Conservation (phyloP, 495 filamentous ascomycete species). For the Podospora fimiseda region DNA sequence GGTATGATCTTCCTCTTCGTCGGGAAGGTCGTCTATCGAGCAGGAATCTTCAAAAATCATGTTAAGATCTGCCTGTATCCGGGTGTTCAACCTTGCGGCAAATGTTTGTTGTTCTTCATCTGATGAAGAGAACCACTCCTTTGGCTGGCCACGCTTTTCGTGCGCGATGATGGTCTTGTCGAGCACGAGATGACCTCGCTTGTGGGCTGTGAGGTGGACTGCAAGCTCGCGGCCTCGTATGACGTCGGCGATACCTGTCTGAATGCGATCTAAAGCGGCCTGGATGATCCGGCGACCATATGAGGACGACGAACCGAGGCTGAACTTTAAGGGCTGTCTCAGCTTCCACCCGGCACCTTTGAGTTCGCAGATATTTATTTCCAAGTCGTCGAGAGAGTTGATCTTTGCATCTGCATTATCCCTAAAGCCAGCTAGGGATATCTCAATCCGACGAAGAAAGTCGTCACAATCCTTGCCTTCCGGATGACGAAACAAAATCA, state of each 20-base stretch:
- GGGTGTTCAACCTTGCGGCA: constrained; percentile 28
- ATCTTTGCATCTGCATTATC: constrained; percentile 30
- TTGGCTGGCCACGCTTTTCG: constrained; percentile 19
- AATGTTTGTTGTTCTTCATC: constrained; percentile 21
- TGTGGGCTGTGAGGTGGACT: constrained; percentile 37
- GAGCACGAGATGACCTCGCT: constrained; percentile 40
- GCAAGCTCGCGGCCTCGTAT: constrained; percentile 38
- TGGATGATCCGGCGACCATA: constrained; percentile 34
- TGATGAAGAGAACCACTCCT: constrained; percentile 15
- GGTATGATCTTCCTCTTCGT: constrained; percentile 18
- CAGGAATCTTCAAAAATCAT: constrained; percentile 42
- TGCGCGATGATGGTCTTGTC: constrained; percentile 41
- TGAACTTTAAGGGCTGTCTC: constrained; percentile 32
- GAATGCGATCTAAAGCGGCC: constrained; percentile 38
- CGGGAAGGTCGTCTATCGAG: constrained; percentile 32
- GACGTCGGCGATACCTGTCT: constrained; percentile 40
- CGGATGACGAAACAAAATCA: constrained; percentile 33
- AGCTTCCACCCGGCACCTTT: constrained; percentile 35
- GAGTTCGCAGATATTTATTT: constrained; percentile 36
- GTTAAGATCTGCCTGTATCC: constrained; percentile 37
- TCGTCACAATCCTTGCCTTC: constrained; percentile 28
- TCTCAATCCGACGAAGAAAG: constrained; percentile 31
- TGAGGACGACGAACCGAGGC: constrained; percentile 24
- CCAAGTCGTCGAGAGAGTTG: constrained; percentile 34
- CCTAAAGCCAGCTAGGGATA: constrained; percentile 20